Base-by-base conservation (phyloP, 371 early-diverging fungal genomes). In the Rhizopus delemar region DNA sequence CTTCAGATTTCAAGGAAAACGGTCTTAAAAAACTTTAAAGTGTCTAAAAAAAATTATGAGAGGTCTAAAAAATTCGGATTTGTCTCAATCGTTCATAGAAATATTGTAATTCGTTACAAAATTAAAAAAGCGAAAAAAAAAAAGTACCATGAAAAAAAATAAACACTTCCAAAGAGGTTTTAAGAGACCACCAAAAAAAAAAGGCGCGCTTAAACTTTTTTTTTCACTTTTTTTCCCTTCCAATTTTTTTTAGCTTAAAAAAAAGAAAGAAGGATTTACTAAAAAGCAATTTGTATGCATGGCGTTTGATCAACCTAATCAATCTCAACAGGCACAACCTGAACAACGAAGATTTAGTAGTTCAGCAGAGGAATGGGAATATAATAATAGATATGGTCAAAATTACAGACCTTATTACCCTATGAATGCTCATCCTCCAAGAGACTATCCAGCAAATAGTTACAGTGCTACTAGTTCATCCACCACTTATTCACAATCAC, bases 261-360 rank as follows among this genome's bases (percentile, higher is more conserved):
- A 16, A 8, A 48, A 8, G 22, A 22, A 22, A 22, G 22, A 22
- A 22, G 22, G 22, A 22, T 22, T 22, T 22, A 22, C 22, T 22
- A 48, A 28, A 29, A 12, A 48, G 12, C 48, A 28, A 29, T 28
- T 48, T 48, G 48, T 29, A 29, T 70, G 66, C 57, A 72, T 73
- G 73, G 59, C 69, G 55, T 69, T 73, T 65, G 74, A 73, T 65
- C 74, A 65, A 50, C 41, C 63, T 41, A 63, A 66, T 61, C 70
- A 66, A 41, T 52, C 66, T 56, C 58, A 53, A 56, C 68, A 69
- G 64, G 59, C 55, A 65, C 60, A 57, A 51, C 53, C 62, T 33
- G 65, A 67, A 33, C 49, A 48, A 48, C 48, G 31, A 48, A 29
- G 28, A 34, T 28, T 12, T 41, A 58, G 4, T 56, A 48, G 48